These are phyloP conservation scores for Debaryomyces tyrocola DNA, from an alignment of 805 yeast species.

Conservation along the genomic window DNA sequence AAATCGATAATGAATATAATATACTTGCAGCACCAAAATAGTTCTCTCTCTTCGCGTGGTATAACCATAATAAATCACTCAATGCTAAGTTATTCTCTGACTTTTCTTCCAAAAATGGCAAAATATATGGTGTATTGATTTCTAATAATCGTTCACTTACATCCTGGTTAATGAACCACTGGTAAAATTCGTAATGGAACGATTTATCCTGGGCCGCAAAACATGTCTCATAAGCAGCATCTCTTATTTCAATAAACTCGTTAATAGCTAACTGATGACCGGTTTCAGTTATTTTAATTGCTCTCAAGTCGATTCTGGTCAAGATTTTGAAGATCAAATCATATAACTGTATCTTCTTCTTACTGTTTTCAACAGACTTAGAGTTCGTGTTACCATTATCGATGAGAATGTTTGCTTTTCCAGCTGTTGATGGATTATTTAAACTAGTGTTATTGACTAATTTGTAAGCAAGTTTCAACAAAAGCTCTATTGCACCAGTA, in stretches of 20 bases:
- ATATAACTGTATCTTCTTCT: slow-evolving; percentile 51
- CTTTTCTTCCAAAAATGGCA: slow-evolving; percentile 72
- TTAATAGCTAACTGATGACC: slow-evolving; percentile 42
- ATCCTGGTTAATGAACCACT: slow-evolving; percentile 84
- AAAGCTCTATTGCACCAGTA: slow-evolving; percentile 83
- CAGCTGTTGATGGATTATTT: slow-evolving; percentile 1
- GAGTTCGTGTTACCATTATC: slow-evolving; percentile 8
- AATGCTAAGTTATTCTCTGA: slow-evolving; percentile 63
- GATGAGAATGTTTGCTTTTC: neutral
- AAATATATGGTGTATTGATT: slow-evolving; percentile 76
- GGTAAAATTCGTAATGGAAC: slow-evolving; percentile 91
- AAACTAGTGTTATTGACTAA: slow-evolving; percentile 33
- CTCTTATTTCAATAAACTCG: slow-evolving; percentile 60
- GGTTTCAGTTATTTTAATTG: slow-evolving; percentile 44
- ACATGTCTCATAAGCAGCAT: slow-evolving; percentile 71
- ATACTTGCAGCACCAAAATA: slow-evolving; percentile 84
- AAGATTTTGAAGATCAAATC: slow-evolving; percentile 74
- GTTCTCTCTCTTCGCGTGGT: slow-evolving; percentile 78
- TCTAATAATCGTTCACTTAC: slow-evolving; percentile 74
- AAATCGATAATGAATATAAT: slow-evolving; percentile 64
- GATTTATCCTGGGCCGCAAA: slow-evolving; percentile 72
- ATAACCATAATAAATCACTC: slow-evolving; percentile 85
- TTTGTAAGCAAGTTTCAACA: slow-evolving; percentile 72
- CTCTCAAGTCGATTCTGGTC: slow-evolving; percentile 65
- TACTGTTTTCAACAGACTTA: slow-evolving; percentile 13